These are phyloP conservation scores for Hypsizygus marmoreus DNA, from an alignment of 768 basidiomycete species.

Conservation along the genomic window DNA sequence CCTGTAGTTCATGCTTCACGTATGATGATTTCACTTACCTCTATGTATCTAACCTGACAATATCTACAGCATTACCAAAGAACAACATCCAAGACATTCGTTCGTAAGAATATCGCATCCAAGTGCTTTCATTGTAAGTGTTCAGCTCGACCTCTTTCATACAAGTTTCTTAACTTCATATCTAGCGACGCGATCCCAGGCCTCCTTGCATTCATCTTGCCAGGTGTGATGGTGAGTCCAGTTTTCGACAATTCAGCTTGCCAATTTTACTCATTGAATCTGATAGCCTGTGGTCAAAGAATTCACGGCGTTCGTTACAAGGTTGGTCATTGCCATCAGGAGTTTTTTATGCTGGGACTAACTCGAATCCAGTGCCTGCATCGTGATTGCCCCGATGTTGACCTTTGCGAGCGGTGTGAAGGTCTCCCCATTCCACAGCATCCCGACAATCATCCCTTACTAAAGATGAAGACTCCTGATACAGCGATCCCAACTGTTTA, in stretches of 20 bases:
- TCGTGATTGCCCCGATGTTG: constrained; percentile 74
- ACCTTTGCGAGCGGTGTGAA: constrained; percentile 80
- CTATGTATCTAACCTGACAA: constrained; percentile 3
- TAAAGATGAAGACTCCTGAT: constrained; percentile 67
- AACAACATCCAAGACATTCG: constrained; percentile 76
- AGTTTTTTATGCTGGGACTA: not conserved
- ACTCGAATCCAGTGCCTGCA: constrained; percentile 67
- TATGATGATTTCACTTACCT: constrained; percentile 24
- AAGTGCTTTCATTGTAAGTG: constrained; percentile 59
- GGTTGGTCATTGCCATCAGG: constrained; percentile 34
- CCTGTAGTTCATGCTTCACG: constrained; percentile 71
- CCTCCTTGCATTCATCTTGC: constrained; percentile 47
- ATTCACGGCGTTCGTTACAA: constrained; percentile 76
- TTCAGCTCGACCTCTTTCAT: not conserved
- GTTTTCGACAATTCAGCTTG: no score
- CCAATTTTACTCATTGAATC: not conserved
- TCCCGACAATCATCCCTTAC: constrained; percentile 65
- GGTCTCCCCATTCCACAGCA: constrained; percentile 78
- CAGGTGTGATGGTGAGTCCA: constrained; percentile 57
- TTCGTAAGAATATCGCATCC: constrained; percentile 64
- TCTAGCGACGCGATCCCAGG: constrained; percentile 24
- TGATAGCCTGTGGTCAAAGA: constrained; percentile 44
- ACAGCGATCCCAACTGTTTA: constrained; percentile 41
- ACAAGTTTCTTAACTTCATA: constrained; percentile 1
- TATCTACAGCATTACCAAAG: constrained; percentile 53